Evolutionary conservation across 331 rosid species (phyloP).

Genomic region (Ulmus americana): DNA sequence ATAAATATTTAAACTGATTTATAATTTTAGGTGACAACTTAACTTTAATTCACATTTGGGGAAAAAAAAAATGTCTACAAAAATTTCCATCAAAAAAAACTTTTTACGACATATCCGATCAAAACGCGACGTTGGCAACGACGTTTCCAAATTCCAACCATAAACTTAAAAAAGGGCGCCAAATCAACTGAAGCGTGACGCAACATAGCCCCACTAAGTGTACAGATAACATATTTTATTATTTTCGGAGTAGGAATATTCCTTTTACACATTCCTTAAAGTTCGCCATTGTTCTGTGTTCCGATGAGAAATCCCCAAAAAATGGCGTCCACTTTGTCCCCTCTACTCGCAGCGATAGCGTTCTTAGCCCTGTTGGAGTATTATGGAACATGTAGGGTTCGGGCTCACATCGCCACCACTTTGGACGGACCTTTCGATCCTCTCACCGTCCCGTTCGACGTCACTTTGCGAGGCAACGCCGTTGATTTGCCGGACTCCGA

Average conservation of each 20-base stretch:
- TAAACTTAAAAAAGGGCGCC: too few relatives aligned
- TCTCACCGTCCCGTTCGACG: constrained; percentile 55
- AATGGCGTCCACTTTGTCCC: background rate
- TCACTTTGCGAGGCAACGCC: constrained; percentile 48
- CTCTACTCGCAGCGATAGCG: background rate
- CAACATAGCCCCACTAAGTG: too few relatives aligned
- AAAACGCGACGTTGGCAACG: too few relatives aligned
- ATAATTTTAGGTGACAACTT: too few relatives aligned
- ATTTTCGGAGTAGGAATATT: background rate
- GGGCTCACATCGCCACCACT: constrained; percentile 47
- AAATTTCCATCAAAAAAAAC: too few relatives aligned
- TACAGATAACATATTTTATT: too few relatives aligned
- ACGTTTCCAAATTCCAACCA: too few relatives aligned
- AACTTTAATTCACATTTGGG: too few relatives aligned
- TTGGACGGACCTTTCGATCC: constrained; percentile 73
- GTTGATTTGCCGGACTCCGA: constrained; percentile 58
- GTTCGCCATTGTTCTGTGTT: background rate
- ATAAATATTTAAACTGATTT: too few relatives aligned
- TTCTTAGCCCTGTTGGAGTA: background rate
- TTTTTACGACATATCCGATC: too few relatives aligned
- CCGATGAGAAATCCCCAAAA: background rate
- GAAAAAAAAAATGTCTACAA: too few relatives aligned
- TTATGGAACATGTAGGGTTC: background rate
- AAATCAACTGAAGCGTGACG: too few relatives aligned
- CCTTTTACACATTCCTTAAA: background rate